Evolutionary conservation across 441 rosid species (phyloP), one percentile per base, ranked within the genome.

Genomic region (Manihot esculenta): DNA sequence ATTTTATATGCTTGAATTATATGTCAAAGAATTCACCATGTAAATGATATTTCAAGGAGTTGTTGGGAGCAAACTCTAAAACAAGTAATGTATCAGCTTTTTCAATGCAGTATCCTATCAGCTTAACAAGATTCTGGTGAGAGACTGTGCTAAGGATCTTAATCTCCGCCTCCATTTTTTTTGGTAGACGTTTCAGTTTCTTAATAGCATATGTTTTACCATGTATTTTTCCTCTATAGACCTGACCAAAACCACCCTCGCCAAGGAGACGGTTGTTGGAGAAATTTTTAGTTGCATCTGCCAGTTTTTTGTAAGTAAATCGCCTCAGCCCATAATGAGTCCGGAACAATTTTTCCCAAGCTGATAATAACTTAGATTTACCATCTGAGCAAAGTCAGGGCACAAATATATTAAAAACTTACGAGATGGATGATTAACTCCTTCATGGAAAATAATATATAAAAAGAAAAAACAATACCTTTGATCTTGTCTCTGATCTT

Each of bases 191-290:
- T 1, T 55, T 23, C 1, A 62, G 74, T 33, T 50, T 57, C 30
- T 71, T 71, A 24, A 71, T 41, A 0, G 68, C 68, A 10, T 62
- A 47, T 5, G 5, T 17, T 42, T 35, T 24, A 8, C 67, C 61
- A 51, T 51, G 26, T 35, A 71, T 42, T 2, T 38, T 61, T 7
- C 68, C 74, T 23, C 41, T 51, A 41, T 50, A 66, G 23, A 71
- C 74, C 38, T 61, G 63, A 7, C 61, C 51, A 62, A 61, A 71
- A 35, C 61, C 68, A 35, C 68, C 68, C 64, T 71, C 41, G 2
- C 62, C 62, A 23, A 71, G 68, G 5, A 62, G 41, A 41, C 60
- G 50, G n/a, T 35, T 35, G 11, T 23, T 23, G 10, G 74, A 71
- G 38, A 71, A 71, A 24, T 24, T 10, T 2, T 35, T 7, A 35